A percentile compares a stretch with the other conserved stretches of the same genome.
Conservation (phyloP, 805 yeast genomes). For the Phaffomyces opuntiae region DNA sequence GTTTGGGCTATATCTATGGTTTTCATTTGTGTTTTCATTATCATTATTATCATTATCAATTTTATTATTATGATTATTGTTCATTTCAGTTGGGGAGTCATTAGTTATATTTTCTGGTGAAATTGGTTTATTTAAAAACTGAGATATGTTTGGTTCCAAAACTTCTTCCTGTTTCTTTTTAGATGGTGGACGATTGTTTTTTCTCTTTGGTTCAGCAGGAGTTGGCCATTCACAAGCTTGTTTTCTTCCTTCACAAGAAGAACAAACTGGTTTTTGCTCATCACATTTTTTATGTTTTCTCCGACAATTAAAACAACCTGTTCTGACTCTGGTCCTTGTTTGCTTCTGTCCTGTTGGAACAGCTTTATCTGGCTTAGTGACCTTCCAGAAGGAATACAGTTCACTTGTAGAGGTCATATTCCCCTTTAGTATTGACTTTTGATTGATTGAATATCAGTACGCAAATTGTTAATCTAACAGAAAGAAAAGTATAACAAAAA, state of each 20-base stretch:
- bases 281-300: slow-evolving; percentile 62
- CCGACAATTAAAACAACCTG: slow-evolving; percentile 57
- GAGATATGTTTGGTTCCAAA: too few relatives aligned
- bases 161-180: background rate
- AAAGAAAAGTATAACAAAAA: too few relatives aligned
- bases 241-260: slow-evolving; percentile 33
- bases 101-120: background rate
- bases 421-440: too few relatives aligned
- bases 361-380: background rate
- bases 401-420: background rate
- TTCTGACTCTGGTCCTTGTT: slow-evolving; percentile 32
- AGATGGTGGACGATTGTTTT: background rate
- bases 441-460: too few relatives aligned
- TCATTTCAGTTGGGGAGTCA: too few relatives aligned
- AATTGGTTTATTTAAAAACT: background rate
- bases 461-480: too few relatives aligned
- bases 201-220: background rate
- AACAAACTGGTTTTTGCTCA: slow-evolving; percentile 35
- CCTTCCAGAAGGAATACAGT: background rate
- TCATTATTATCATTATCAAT: too few relatives aligned
- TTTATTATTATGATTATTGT: too few relatives aligned
- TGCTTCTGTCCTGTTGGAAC: background rate
- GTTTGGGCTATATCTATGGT: too few relatives aligned
- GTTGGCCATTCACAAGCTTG: slow-evolving; percentile 20
- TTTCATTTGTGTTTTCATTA: too few relatives aligned